phyloP scores from a whole-genome alignment of 495 filamentous ascomycete species.

The Elaphomyces granulatus region DNA sequence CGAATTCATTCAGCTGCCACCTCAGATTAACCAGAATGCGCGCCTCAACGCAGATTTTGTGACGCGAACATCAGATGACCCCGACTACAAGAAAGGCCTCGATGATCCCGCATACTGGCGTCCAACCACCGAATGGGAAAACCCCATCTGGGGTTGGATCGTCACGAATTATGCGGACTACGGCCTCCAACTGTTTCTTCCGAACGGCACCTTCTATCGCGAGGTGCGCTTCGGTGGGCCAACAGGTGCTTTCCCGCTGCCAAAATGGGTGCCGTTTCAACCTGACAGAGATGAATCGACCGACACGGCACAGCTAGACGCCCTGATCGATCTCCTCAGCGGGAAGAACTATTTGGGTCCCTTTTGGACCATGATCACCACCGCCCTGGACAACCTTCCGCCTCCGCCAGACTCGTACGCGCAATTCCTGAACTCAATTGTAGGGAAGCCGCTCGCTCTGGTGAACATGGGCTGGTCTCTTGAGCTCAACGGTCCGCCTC shows the following conservation, averaged over 20 bases:
- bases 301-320: conserved; percentile 22
- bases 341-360: conserved; percentile 18
- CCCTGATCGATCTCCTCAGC: conserved; percentile 16
- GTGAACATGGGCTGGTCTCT: conserved; percentile 31
- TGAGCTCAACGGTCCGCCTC: conserved; percentile 24
- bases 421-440: conserved; percentile 19
- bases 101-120: conserved; percentile 1
- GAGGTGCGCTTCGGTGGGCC: conserved; percentile 29
- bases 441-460: conserved; percentile 36
- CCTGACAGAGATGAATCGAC: not conserved
- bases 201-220: conserved; percentile 36
- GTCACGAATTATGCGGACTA: conserved; percentile 36
- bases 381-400: conserved; percentile 7
- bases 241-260: not conserved
- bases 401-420: conserved; percentile 23
- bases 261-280: conserved; percentile 25
- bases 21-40: conserved; percentile 33
- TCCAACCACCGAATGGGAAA: conserved; percentile 25
- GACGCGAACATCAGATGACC: not conserved
- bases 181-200: conserved; percentile 34
- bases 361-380: conserved; percentile 25
- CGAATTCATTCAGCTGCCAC: conserved; percentile 32
- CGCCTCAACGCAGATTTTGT: conserved; percentile 31
- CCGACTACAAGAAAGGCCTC: not conserved
- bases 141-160: conserved; percentile 42